Base-by-base conservation (phyloP, 1,139 yeast species). In the Maudiozyma humilis region DNA sequence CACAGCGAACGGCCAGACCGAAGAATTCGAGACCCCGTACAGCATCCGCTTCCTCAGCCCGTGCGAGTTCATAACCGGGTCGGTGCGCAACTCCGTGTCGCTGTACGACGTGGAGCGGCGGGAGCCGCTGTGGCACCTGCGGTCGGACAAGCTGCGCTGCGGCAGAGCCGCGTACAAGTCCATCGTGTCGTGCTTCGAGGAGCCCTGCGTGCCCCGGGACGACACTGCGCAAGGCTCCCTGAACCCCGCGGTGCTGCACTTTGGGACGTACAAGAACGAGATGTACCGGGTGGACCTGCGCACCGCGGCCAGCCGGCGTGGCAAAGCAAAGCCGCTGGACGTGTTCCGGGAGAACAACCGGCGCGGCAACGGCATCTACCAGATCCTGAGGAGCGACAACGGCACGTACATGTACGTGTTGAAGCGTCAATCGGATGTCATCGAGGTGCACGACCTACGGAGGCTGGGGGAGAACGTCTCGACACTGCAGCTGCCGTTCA, bases 121-220 rank as follows among this genome's bases (percentile, higher is more conserved):
- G 19, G 46, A 44, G 3, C 59, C 61, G 0, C 23, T 60, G 4
- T 49, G 54, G 54, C 38, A 43, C 14, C 18, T 44, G n/a, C 44
- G 45, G 32, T 29, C 46, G 10, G 45, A 49, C 19, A 52, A 39
- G 35, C 6, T 19, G 12, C 20, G 36, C 16, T 20, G 36, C 17
- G 42, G 40, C 6, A 45, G 36, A 29, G 34, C 36, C 3, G 30
- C 35, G 6, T 46, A 48, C 23, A 57, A 51, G 36, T 45, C 60
- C 3, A 58, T 60, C 12, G 54, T 60, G 12, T 59, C 64, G 3
- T 59, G 64, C 38, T 59, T 59, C 45, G 51, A 47, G 40, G 51
- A 51, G 30, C 17, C 25, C 5, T 23, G 44, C 8, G 43, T 31
- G 13, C 17, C 32, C 16, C 32, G 44, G 6, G 41, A 36, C 27